phyloP scores from a whole-genome alignment of 345 rosid genomes.

The Pistacia atlantica region DNA sequence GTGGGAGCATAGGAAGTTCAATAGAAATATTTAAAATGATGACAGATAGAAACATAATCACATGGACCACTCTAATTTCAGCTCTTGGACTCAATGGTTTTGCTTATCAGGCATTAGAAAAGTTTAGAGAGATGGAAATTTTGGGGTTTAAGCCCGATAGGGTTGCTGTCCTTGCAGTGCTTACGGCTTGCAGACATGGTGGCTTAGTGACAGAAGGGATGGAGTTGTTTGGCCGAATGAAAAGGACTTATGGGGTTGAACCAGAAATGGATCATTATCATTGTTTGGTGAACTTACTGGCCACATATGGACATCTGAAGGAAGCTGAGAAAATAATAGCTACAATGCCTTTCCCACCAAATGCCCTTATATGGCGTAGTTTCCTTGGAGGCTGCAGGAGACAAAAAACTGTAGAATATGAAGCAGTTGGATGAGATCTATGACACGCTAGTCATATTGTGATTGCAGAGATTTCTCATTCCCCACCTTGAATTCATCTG shows the following conservation, averaged over 20 bases:
- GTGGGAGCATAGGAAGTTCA: slow-evolving; percentile 58
- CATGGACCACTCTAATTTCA: slow-evolving; percentile 84
- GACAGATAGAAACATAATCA: slow-evolving; percentile 56
- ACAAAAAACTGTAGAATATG: slow-evolving; percentile 21
- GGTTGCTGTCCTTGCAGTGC: slow-evolving; percentile 64
- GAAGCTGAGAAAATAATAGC: slow-evolving; percentile 69
- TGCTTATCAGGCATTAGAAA: slow-evolving; percentile 58
- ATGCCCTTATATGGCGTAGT: slow-evolving; percentile 65
- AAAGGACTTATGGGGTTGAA: slow-evolving; percentile 48
- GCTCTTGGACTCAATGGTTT: slow-evolving; percentile 72
- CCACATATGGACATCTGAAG: slow-evolving; percentile 53
- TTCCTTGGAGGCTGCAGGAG: slow-evolving; percentile 76
- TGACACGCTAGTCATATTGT: background rate
- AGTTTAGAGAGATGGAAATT: slow-evolving; percentile 56
- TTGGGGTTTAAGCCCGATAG: slow-evolving; percentile 68
- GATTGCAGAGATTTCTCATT: background rate
- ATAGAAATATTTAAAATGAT: slow-evolving; percentile 48
- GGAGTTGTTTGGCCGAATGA: slow-evolving; percentile 62
- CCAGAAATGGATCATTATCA: slow-evolving; percentile 80
- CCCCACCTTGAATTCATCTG: background rate
- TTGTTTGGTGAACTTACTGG: slow-evolving; percentile 70
- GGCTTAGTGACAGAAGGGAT: slow-evolving; percentile 77
- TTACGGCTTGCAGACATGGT: slow-evolving; percentile 75
- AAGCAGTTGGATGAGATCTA: slow-evolving; percentile 4
- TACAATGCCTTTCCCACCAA: slow-evolving; percentile 75